Base-by-base conservation (phyloP, 768 basidiomycete genomes). In the Russula vinacea region DNA sequence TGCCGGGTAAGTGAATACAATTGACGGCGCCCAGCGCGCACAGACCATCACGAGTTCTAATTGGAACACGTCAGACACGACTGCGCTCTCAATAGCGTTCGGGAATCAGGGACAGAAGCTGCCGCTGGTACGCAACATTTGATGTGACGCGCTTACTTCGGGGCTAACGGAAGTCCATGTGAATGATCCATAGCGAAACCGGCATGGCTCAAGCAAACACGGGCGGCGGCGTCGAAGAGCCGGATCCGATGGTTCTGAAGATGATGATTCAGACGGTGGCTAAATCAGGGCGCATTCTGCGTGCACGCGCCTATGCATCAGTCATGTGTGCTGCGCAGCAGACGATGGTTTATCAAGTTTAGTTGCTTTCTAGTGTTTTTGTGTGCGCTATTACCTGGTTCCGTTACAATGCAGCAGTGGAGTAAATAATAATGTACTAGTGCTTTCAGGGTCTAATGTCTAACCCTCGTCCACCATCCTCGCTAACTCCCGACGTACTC, bases 41-140 rank as follows among this genome's bases (percentile, higher is more conserved):
- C 29, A 2, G 6, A 37, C 32, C 22, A 39, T 37, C 32, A 32
- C 55, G 33, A 4, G 16, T 54, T 64, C 52, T 58, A 54, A 59
- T 47, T 13, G 45, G 58, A 60, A 56, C 52, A 64, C 39, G 39
- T 65, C 69, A 90, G 90, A 92, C 75, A 92, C 91, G n/a, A 94
- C 92, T 50, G 87, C 91, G 11, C 81, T 94, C 42, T 94, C 91
- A 53, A 92, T 92, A 64, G 90, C 91, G 26, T 86, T 94, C 71
- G 90, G 89, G 50, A 92, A 89, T 73, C 91, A 94, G 80, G 91
- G 91, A 35, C 90, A 93, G 78, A 92, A 93, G 74, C 79, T 94
- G 62, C 92, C 91, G 55, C 74, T 92, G 81, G 91, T 92, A 74
- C 73, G 71, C 58, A 58, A 58, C 59, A 8, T 37, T 66, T 40